Conservation (phyloP, 2,329 filamentous ascomycete species). For the Ophiosphaerella herpotricha region DNA sequence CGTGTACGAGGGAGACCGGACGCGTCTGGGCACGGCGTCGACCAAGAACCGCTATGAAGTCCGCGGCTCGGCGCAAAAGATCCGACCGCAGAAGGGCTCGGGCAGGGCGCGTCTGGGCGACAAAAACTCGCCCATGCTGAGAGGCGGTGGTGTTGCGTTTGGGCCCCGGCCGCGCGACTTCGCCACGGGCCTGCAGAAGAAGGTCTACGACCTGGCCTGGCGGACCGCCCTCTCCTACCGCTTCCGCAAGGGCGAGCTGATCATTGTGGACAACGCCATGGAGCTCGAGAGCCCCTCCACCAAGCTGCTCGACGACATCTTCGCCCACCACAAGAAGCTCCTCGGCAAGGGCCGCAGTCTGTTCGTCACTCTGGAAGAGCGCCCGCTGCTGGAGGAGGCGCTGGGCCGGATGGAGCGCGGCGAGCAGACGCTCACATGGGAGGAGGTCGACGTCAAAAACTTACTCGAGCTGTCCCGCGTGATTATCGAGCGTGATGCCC, state of each 20-base stretch:
- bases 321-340: constrained; percentile 67
- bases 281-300: constrained; percentile 69
- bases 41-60: constrained; percentile 69
- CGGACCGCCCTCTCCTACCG: constrained; percentile 91
- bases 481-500: constrained; percentile 81
- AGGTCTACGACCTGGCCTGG: constrained; percentile 96
- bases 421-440: constrained; percentile 69
- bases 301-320: constrained; percentile 68
- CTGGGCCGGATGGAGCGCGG: constrained; percentile 69
- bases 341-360: constrained; percentile 33
- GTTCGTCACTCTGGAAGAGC: constrained; percentile 33
- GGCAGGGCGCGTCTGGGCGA: constrained; percentile 79
- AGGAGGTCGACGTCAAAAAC: constrained; percentile 96
- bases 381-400: constrained; percentile 65
- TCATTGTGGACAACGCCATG: constrained; percentile 80
- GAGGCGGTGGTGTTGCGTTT: constrained; percentile 84
- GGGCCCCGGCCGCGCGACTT: constrained; percentile 96
- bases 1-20: constrained; percentile 87
- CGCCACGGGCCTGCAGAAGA: constrained; percentile 77
- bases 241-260: constrained; percentile 82
- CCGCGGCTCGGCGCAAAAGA: constrained; percentile 79
- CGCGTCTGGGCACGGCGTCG: constrained; percentile 74
- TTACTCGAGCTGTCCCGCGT: constrained; percentile 82
- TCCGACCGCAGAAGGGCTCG: constrained; percentile 84
- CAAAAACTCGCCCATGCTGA: constrained; percentile 78